Conservation (phyloP, 2,329 filamentous ascomycete genomes). For the Tolypocladium album region DNA sequence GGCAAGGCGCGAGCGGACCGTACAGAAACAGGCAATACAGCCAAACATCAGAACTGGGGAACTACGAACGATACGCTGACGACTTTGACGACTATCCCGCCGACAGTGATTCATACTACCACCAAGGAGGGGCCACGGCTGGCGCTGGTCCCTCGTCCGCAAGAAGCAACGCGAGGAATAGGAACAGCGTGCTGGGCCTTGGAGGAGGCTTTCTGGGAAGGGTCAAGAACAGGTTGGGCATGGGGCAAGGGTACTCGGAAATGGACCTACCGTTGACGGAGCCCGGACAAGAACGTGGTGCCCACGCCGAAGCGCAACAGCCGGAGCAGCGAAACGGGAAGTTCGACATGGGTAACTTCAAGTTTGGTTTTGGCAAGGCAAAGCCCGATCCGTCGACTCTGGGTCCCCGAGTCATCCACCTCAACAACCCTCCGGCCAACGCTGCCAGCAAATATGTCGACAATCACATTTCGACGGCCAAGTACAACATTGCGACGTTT, state of each 20-base stretch:
- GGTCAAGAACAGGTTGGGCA: constrained; percentile 83
- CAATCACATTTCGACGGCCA: constrained; percentile 95
- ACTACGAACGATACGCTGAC: constrained; percentile 85
- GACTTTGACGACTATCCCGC: constrained; percentile 75
- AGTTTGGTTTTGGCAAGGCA: constrained; percentile 77
- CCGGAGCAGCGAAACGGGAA: constrained; percentile 38
- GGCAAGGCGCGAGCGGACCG: constrained; percentile 19
- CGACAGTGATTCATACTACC: constrained; percentile 74
- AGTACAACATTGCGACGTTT: constrained; percentile 92
- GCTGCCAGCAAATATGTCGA: constrained; percentile 80
- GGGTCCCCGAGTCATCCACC: constrained; percentile 82
- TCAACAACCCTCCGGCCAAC: constrained; percentile 95
- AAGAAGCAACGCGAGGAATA: constrained; percentile 51
- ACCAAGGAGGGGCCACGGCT: constrained; percentile 53
- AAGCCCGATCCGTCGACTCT: constrained; percentile 85
- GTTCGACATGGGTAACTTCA: constrained; percentile 69
- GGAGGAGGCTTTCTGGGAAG: constrained; percentile 80
- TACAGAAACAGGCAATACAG: constrained; percentile 45
- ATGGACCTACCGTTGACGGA: constrained; percentile 97
- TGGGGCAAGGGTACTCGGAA: constrained; percentile 83
- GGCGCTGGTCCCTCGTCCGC: constrained; percentile 37
- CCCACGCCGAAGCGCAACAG: constrained; percentile 28
- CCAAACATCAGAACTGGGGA: constrained; percentile 73
- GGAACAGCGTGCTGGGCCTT: constrained; percentile 81
- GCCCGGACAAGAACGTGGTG: constrained; percentile 33